Conservation (phyloP, 768 basidiomycete genomes). For the Xerocomellus intermedius region DNA sequence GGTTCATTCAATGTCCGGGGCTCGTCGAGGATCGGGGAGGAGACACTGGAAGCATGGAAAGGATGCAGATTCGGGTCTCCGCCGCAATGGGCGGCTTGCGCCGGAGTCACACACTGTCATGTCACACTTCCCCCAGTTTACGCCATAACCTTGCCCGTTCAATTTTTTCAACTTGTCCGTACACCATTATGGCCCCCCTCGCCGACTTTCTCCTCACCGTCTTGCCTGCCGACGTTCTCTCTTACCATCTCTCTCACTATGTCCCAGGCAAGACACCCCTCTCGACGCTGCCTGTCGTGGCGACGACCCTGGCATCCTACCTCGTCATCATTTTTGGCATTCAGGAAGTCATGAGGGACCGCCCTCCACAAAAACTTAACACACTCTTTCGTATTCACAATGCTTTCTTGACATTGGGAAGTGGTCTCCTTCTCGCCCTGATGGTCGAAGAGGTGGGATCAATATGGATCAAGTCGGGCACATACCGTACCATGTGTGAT, state of each 20-base stretch:
- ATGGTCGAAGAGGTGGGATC: constrained; percentile 93
- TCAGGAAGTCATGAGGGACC: constrained; percentile 79
- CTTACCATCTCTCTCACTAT: constrained; percentile 44
- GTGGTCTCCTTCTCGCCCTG: constrained; percentile 77
- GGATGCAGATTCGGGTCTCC: no score
- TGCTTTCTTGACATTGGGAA: constrained; percentile 80
- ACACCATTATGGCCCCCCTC: constrained; percentile 61
- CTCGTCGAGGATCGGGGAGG: no score
- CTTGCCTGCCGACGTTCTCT: constrained; percentile 47
- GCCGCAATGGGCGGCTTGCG: no score
- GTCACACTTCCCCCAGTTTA: constrained; percentile 31
- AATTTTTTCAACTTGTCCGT: constrained; percentile 24
- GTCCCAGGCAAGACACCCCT: constrained; percentile 57
- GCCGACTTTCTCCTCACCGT: constrained; percentile 66
- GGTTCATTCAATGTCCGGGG: no score
- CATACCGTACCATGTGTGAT: constrained; percentile 78
- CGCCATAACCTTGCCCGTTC: constrained; percentile 27
- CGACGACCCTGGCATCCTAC: constrained; percentile 71
- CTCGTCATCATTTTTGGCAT: constrained; percentile 86
- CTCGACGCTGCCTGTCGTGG: constrained; percentile 63
- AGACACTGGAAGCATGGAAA: no score
- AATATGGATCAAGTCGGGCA: constrained; percentile 65
- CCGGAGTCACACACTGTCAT: constrained; percentile 12
- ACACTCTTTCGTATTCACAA: constrained; percentile 90
- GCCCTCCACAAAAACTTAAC: constrained; percentile 71